Conservation (phyloP, 2,329 filamentous ascomycete genomes). For the Pestalotiopsis sp. region DNA sequence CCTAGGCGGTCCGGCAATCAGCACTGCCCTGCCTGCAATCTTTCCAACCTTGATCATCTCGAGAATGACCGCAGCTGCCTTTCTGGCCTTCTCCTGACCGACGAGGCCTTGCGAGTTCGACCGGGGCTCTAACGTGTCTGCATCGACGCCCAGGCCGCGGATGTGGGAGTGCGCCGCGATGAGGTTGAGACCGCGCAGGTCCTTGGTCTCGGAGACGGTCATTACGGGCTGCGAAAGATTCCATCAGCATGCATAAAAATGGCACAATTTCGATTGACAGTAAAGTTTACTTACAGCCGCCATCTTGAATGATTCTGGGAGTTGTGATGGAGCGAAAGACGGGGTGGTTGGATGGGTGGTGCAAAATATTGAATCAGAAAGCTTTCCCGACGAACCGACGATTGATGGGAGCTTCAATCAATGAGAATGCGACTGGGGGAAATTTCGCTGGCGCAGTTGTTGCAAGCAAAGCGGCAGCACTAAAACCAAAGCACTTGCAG, state of each 20-base stretch:
- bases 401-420: background rate
- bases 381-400: background rate
- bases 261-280: background rate
- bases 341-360: background rate
- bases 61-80: conserved; percentile 92
- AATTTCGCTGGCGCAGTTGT: conserved; percentile 4
- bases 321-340: background rate
- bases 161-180: conserved; percentile 99
- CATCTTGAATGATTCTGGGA: conserved; percentile 40
- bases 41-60: conserved; percentile 99
- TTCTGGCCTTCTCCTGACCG: conserved; percentile 93
- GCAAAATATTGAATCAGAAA: background rate
- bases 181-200: conserved; percentile 94
- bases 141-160: conserved; percentile 90
- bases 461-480: too few species aligned
- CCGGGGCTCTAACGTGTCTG: conserved; percentile 86
- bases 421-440: conserved; percentile 2
- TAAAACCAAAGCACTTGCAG: too few species aligned
- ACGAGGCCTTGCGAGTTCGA: conserved; percentile 88
- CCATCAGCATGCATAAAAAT: background rate
- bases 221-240: conserved; percentile 52
- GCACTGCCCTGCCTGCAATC: conserved; percentile 91
- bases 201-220: conserved; percentile 92
- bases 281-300: conserved; percentile 48
- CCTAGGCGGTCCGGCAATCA: conserved; percentile 93